Evolutionary conservation across 352 stramenopile species (phyloP).

Genomic region (Pythium sukuiense): DNA sequence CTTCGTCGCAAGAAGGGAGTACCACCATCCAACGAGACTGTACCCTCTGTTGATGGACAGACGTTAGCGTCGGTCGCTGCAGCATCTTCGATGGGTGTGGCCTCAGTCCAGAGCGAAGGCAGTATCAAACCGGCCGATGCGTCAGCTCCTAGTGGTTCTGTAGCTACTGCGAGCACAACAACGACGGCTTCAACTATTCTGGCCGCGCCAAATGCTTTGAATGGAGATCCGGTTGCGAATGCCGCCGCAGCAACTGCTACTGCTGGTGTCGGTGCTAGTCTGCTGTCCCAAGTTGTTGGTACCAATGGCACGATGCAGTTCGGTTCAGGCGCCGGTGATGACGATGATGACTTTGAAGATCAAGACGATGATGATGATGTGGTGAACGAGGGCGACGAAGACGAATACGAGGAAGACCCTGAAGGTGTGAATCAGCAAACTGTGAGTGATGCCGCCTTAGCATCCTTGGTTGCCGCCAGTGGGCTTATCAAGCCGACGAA

Average conservation of each 20-base stretch:
- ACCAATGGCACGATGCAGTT: not conserved
- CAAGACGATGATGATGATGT: conserved; percentile 22
- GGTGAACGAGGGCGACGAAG: conserved; percentile 8
- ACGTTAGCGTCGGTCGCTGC: not conserved
- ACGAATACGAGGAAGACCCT: conserved; percentile 19
- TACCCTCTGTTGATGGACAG: not conserved
- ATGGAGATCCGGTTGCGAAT: not conserved
- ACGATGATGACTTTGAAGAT: not conserved
- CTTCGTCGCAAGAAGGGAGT: conserved; percentile 7
- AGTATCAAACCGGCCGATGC: not conserved
- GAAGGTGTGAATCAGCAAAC: conserved; percentile 2
- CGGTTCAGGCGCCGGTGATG: not conserved
- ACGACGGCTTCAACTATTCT: too few species aligned
- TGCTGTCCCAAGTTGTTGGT: not conserved
- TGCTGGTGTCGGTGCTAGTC: not conserved
- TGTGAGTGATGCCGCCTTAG: conserved; percentile 18
- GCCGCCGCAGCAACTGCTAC: not conserved
- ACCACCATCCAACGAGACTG: not conserved
- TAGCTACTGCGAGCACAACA: not conserved
- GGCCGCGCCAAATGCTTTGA: not conserved
- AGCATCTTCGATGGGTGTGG: not conserved
- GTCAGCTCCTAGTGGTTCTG: not conserved
- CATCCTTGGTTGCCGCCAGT: conserved; percentile 27
- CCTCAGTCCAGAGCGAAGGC: not conserved
- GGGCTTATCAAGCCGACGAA: conserved; percentile 36